A percentile compares a stretch with the other conserved stretches of the same genome.
Evolutionary conservation across 768 basidiomycete species (phyloP).

Genomic region (Rhizopogon vinicolor): DNA sequence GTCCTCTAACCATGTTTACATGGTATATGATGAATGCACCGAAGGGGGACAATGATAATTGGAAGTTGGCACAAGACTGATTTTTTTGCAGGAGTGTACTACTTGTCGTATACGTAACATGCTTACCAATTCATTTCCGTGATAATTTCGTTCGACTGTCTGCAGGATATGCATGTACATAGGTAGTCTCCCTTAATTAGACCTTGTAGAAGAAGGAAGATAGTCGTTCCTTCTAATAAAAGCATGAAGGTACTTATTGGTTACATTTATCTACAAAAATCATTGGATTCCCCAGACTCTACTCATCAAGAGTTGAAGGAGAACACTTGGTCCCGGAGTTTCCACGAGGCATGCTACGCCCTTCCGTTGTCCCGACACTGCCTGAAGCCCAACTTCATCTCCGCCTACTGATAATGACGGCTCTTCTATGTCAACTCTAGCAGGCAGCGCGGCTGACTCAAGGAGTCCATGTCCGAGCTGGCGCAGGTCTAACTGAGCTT

Average conservation of each 20-base stretch:
- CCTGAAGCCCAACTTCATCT: not conserved
- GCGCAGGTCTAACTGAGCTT: constrained; percentile 43
- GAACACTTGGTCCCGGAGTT: constrained; percentile 58
- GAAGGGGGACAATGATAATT: too few species aligned
- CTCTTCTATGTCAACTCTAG: constrained; percentile 46
- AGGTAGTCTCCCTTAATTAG: not conserved
- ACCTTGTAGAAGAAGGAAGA: too few species aligned
- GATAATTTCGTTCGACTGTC: too few species aligned
- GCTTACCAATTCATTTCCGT: too few species aligned
- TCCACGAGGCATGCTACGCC: constrained; percentile 46
- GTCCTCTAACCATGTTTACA: constrained; percentile 52
- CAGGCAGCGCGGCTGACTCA: constrained; percentile 52
- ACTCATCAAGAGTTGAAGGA: constrained; percentile 44
- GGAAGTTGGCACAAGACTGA: not conserved
- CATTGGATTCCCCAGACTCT: constrained; percentile 49
- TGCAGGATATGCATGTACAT: too few species aligned
- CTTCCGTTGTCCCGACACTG: constrained; percentile 3
- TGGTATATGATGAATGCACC: not conserved
- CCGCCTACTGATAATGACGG: constrained; percentile 4
- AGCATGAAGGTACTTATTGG: too few species aligned
- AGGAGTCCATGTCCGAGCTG: constrained; percentile 28
- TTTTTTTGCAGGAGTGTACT: too few species aligned
- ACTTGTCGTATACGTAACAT: too few species aligned
- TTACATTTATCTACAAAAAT: not conserved
- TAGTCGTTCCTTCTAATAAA: too few species aligned